Evolutionary conservation across 179 eudicot species (phyloP), one percentile per base, ranked within the genome.

Genomic region (Silene noctiflora): DNA sequence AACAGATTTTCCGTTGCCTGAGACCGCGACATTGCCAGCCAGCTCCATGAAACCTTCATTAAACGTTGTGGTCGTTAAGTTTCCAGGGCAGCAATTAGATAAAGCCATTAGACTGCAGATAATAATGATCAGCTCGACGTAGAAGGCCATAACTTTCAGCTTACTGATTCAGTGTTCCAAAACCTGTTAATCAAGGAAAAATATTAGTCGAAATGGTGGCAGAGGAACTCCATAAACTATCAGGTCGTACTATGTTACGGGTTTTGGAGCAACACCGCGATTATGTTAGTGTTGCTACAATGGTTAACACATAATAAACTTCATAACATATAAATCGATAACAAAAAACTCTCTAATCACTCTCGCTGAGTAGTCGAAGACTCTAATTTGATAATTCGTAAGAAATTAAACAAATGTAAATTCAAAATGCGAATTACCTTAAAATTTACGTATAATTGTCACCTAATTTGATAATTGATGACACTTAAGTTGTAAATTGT

Each of bases 61-160:
- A 29, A 78, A 78, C 0, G 22, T 63, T 39, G 22, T 35, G 2
- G 55, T 27, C 21, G 56, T 29, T 4, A 14, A 21, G 72, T 71
- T 78, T 62, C 33, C 10, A 9, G 66, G 27, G 3, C 51, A 78
- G 2, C 66, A 61, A 64, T 72, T 16, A 16, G 71, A 78, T 2
- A 24, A 48, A 0, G 55, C 24, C 3, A 72, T 72, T 31, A 64
- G 42, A n/a, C 35, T 16, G 44, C 42, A 31, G 22, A 78, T 31
- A 4, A 78, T 16, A 6, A 72, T 3, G 59, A 33, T 17, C n/a
- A 77, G 14, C 27, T n/a, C 48, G n/a, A 63, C 19, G 17, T 27
- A 25, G 16, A 71, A 12, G n/a, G 6, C 14, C 75, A 59, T 69
- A 33, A 22, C 31, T 22, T 2, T 42, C 58, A 13, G 58, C 6